phyloP scores from a whole-genome alignment of 106 monocot genomes.

The Dendrobium nobile region DNA sequence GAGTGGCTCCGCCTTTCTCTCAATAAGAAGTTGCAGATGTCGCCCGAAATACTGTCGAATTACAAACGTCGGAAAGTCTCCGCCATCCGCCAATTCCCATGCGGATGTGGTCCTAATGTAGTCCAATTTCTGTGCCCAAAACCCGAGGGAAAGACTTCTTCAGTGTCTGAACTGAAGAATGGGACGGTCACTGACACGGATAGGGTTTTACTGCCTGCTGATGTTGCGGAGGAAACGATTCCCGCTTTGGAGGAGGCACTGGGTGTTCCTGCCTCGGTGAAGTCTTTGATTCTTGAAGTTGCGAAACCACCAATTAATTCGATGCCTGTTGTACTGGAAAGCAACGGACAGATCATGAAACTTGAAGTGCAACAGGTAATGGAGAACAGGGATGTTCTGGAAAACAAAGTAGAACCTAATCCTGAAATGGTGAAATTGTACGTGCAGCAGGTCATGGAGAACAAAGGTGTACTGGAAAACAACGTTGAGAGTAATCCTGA shows the following conservation, averaged over 20 bases:
- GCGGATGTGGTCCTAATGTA: constrained; percentile 4
- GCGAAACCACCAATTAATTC: background rate
- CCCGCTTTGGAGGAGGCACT: background rate
- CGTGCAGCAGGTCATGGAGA: background rate
- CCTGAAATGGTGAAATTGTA: background rate
- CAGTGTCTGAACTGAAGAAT: background rate
- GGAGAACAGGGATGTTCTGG: background rate
- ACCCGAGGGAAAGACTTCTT: background rate
- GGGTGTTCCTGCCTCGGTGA: background rate
- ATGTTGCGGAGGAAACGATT: background rate
- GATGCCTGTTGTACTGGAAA: background rate
- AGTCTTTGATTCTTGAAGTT: background rate
- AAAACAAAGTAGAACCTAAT: background rate
- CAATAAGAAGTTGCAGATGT: background rate
- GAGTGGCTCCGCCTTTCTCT: background rate
- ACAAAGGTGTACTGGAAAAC: background rate
- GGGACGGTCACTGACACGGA: background rate
- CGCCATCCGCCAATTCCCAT: constrained; percentile 6
- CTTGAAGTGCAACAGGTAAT: background rate
- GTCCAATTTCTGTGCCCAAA: background rate
- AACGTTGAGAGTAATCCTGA: background rate
- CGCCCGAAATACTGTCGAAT: background rate
- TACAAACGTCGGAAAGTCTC: constrained; percentile 1
- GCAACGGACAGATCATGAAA: background rate
- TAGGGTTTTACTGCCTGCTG: background rate